A percentile compares a stretch with the other conserved stretches of the same genome.
These are phyloP conservation scores for Corylus avellana DNA, from an alignment of 306 rosid genomes.

Conservation along the genomic window DNA sequence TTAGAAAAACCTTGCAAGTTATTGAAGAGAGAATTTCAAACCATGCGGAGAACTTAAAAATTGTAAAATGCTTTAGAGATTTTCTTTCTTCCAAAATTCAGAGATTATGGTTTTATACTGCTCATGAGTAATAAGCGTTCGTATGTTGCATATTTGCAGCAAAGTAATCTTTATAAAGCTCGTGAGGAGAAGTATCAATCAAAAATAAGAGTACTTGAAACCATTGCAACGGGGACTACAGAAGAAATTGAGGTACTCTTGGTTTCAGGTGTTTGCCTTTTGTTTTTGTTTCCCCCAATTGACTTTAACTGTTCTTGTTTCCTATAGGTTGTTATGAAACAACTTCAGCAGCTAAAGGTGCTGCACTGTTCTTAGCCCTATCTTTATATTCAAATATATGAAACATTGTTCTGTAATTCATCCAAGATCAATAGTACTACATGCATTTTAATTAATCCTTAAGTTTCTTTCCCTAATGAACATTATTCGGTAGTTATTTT, in stretches of 20 bases:
- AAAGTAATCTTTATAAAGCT: conserved; percentile 63
- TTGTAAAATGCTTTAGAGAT: too few relatives aligned
- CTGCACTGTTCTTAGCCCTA: conserved; percentile 25
- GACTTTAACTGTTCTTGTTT: conserved; percentile 24
- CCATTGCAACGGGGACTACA: conserved; percentile 68
- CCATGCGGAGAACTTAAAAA: too few relatives aligned
- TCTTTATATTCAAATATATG: conserved; percentile 26
- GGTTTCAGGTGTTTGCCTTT: conserved; percentile 20
- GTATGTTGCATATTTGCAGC: conserved; percentile 52
- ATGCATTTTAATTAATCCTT: too few relatives aligned
- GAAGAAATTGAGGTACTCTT: conserved; percentile 81
- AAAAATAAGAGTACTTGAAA: conserved; percentile 75
- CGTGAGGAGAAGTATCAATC: conserved; percentile 84
- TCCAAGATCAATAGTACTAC: not conserved
- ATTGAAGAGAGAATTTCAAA: too few relatives aligned
- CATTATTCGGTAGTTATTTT: too few relatives aligned
- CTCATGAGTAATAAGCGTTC: conserved; percentile 24
- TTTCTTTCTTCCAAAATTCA: too few relatives aligned
- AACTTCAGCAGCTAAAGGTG: conserved; percentile 85
- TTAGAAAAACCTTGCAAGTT: too few relatives aligned
- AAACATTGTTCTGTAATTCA: conserved; percentile 13
- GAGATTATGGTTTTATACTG: too few relatives aligned
- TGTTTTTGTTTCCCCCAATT: conserved; percentile 22
- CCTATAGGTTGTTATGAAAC: conserved; percentile 68
- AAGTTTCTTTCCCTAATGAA: too few relatives aligned